These are phyloP conservation scores for Boletus insuetus DNA, from an alignment of 768 basidiomycete genomes.

Conservation along the genomic window DNA sequence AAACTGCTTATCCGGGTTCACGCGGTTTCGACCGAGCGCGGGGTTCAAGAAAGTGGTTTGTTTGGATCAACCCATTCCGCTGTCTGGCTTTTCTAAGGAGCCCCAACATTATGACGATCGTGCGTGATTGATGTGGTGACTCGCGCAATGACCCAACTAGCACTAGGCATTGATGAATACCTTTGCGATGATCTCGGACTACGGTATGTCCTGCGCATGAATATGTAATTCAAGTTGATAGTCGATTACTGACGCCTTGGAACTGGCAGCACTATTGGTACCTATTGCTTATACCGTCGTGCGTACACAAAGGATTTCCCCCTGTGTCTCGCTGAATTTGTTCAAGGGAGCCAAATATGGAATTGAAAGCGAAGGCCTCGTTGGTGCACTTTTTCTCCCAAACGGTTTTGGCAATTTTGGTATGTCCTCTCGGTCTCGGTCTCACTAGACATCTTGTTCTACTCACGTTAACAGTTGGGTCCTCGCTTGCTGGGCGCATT, in stretches of 20 bases:
- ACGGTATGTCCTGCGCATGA: constrained; percentile 30
- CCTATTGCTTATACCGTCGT: constrained; percentile 70
- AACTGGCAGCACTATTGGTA: constrained; percentile 41
- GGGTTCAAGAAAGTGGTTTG: constrained; percentile 25
- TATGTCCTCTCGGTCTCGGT: constrained; percentile 1
- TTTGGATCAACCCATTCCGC: constrained; percentile 59
- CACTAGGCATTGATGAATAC: constrained; percentile 43
- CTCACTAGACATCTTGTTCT: background rate
- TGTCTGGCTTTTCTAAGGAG: constrained; percentile 53
- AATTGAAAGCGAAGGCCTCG: constrained; percentile 19
- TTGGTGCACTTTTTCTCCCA: constrained; percentile 27
- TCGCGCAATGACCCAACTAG: background rate
- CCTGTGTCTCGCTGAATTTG: background rate
- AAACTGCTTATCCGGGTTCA: constrained; percentile 62
- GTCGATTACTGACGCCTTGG: background rate
- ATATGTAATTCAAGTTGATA: too few species aligned
- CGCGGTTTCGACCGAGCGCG: constrained; percentile 50
- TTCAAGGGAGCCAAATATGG: constrained; percentile 45
- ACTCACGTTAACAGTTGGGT: constrained; percentile 44
- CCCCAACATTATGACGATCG: constrained; percentile 56
- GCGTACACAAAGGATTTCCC: constrained; percentile 13
- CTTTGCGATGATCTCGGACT: constrained; percentile 27
- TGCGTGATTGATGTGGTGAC: constrained; percentile 29
- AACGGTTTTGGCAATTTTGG: constrained; percentile 26
- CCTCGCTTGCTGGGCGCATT: constrained; percentile 54